phyloP scores from a whole-genome alignment of 345 rosid species.

The Citrus hindsii region DNA sequence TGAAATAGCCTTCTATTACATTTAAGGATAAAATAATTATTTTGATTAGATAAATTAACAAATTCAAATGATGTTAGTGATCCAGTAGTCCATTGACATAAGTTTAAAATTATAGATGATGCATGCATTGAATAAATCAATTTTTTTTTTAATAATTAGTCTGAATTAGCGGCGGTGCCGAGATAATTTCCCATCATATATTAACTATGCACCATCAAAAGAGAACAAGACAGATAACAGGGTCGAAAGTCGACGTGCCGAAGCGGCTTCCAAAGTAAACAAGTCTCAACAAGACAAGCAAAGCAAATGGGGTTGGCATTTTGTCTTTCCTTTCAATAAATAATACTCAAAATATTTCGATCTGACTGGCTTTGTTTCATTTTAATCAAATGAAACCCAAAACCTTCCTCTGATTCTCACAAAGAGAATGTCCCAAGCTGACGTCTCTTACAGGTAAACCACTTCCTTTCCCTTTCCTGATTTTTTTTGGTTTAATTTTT shows the following conservation, averaged over 20 bases:
- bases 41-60: too few relatives aligned
- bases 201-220: too few relatives aligned
- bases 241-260: not conserved
- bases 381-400: conserved; percentile 19
- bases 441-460: conserved; percentile 45
- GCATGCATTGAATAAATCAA: too few relatives aligned
- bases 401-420: conserved; percentile 17
- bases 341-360: not conserved
- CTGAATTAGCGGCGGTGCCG: too few relatives aligned
- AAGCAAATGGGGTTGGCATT: not conserved
- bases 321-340: not conserved
- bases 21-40: too few relatives aligned
- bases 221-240: not conserved
- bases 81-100: too few relatives aligned
- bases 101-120: too few relatives aligned
- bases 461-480: not conserved
- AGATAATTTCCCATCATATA: too few relatives aligned
- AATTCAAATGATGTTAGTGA: too few relatives aligned
- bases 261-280: not conserved
- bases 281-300: not conserved
- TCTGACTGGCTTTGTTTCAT: not conserved
- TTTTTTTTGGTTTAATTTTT: not conserved
- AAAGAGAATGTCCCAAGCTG: conserved; percentile 46
- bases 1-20: too few relatives aligned
- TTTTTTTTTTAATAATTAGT: too few relatives aligned